Evolutionary conservation across 148 eudicot genomes (phyloP), one percentile per base, ranked within the genome.

Genomic region (Limonium bicolor): DNA sequence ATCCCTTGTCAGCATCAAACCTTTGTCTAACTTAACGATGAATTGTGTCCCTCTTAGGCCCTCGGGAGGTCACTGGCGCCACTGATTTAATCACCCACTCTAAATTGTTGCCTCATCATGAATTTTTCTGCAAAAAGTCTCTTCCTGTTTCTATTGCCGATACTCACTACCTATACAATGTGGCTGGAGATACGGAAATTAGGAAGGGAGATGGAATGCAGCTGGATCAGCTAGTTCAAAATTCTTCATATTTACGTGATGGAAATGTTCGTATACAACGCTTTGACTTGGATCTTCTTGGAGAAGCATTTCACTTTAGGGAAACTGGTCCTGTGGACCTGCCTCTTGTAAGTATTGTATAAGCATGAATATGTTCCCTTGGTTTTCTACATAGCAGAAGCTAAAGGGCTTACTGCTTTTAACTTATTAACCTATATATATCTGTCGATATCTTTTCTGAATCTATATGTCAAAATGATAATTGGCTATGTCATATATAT

Each of bases 181-280:
- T 85, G 61, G 90, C 78, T 50, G 99, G 99, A 54, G 95, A 92
- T 59, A 58, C 80, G 48, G 94, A 92, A 59, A 81, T 92, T 28
- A 73, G 94, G 61, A 92, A 92, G 62, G 95, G 95, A 9, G 94
- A 92, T 52, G 94, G 94, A 57, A 92, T 92, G 95, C 88, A 92
- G 55, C 67, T 92, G 67, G 82, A 72, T 68, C 82, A 92, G 70
- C 72, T 81, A 41, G 59, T 68, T 54, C 75, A 73, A 48, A 65
- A 71, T 62, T 63, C 66, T 2, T 65, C 95, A n/a, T 64, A 62
- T 58, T 55, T 77, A 4, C 67, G 68, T 56, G 79, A 67, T 49
- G 79, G 76, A 50, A 76, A 59, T 50, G 28, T 63, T 41, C 82
- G 74, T 20, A 73, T 92, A 50, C 82, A 73, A 29, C 88, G 95